These are phyloP conservation scores for Camellia japonica DNA, from an alignment of 148 eudicot species.

Conservation along the genomic window DNA sequence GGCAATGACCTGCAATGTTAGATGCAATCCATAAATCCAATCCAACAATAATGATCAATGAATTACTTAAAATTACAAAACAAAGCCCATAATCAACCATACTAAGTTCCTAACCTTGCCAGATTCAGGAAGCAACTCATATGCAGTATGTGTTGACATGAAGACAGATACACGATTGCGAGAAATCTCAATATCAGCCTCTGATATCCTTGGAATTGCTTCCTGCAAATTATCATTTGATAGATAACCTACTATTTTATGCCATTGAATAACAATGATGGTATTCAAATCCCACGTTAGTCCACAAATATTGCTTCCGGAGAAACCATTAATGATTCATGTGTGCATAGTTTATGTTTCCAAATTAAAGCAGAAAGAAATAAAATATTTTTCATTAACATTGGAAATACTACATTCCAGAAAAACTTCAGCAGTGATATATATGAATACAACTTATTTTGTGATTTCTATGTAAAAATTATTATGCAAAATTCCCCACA, in stretches of 20 bases:
- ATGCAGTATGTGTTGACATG: slow-evolving; percentile 74
- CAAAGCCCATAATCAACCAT: neutral
- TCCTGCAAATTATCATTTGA: slow-evolving; percentile 28
- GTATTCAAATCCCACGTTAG: neutral
- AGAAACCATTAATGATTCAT: neutral
- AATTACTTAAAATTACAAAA: neutral
- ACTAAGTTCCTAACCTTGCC: slow-evolving; percentile 61
- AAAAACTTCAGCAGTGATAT: neutral
- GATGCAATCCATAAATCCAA: slow-evolving; percentile 9
- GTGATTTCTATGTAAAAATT: no score
- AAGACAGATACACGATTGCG: slow-evolving; percentile 75
- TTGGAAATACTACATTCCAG: neutral
- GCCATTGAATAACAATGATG: neutral
- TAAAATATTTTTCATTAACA: neutral
- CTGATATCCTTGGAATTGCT: slow-evolving; percentile 49
- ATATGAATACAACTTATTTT: neutral
- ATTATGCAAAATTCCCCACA: neutral
- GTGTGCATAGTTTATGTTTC: neutral
- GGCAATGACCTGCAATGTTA: slow-evolving; percentile 63
- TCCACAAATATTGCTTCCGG: neutral
- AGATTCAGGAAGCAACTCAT: slow-evolving; percentile 94
- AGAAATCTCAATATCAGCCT: slow-evolving; percentile 72
- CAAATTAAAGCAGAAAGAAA: neutral
- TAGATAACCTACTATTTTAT: neutral
- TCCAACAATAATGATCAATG: neutral